phyloP scores from a whole-genome alignment of 495 filamentous ascomycete species.

The Penicillium subrubescens region DNA sequence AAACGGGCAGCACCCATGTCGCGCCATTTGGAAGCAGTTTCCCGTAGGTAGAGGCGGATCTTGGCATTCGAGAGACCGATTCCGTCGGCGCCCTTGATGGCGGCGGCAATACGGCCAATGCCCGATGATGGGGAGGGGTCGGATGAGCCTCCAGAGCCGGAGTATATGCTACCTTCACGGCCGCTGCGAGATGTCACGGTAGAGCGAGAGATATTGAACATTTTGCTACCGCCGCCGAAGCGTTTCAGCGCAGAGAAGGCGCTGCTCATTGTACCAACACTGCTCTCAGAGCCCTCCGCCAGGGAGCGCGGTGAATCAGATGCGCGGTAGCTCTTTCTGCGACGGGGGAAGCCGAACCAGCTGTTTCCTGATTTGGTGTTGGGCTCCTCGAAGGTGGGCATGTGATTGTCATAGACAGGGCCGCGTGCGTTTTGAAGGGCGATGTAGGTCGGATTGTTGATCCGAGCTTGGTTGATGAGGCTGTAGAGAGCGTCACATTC shows the following conservation, averaged over 20 bases:
- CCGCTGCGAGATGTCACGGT: conserved; percentile 60
- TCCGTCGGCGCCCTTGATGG: conserved; percentile 51
- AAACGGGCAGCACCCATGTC: conserved; percentile 85
- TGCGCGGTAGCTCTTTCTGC: conserved; percentile 61
- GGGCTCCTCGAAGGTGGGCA: conserved; percentile 29
- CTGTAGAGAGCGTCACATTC: conserved; percentile 83
- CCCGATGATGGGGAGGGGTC: conserved; percentile 53
- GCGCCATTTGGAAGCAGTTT: conserved; percentile 78
- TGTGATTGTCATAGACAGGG: conserved; percentile 35
- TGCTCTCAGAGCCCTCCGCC: conserved; percentile 59
- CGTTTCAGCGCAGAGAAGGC: conserved; percentile 75
- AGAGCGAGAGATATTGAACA: conserved; percentile 76
- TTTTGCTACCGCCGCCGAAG: conserved; percentile 61
- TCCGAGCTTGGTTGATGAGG: conserved; percentile 78
- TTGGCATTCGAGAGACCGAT: conserved; percentile 75
- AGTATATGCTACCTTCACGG: conserved; percentile 62
- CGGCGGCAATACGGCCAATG: conserved; percentile 56
- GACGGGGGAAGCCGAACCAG: conserved; percentile 51
- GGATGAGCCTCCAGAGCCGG: conserved; percentile 56
- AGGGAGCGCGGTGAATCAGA: conserved; percentile 52
- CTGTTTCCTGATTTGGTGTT: conserved; percentile 34
- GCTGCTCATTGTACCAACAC: conserved; percentile 58
- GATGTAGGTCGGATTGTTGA: conserved; percentile 87
- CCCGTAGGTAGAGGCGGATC: conserved; percentile 77
- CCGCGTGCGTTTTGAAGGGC: conserved; percentile 73